Evolutionary conservation across 2,329 filamentous ascomycete genomes (phyloP), one percentile per base, ranked within the genome.

Genomic region (Trichoderma guizhouense): DNA sequence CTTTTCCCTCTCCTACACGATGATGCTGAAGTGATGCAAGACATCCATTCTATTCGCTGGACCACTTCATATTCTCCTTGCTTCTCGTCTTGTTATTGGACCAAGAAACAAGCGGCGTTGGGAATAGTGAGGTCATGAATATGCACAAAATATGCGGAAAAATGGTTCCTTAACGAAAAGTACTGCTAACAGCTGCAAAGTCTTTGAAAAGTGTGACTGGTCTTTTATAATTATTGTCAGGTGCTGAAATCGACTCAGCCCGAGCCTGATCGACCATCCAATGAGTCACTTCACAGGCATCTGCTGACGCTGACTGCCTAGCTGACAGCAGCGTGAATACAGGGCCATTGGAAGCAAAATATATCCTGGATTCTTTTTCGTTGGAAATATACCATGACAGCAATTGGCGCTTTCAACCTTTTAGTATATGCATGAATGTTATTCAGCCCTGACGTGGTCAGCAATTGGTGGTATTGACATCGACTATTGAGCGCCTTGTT

Each of bases 231-330:
- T 47, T 28, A 61, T 24, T 34, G 28, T 51, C 28, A 62, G 39
- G 39, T 21, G 28, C 57, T 8, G 28, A 21, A 62, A 69, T 28
- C 24, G 8, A 30, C 21, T 36, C 61, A 64, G 24, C 9, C 24
- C 18, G 39, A 21, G 61, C 21, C 15, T 28, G 64, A 57, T 67
- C 32, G 18, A n/a, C 32, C 21, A 24, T 24, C 15, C 28, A 30
- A 53, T 60, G 67, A 61, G 67, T 69, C 57, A 69, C 55, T 53
- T 9, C 15, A 36, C 6, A 24, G 26, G 55, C 28, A 62, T 39
- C 39, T 53, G 57, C 57, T 69, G 67, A 69, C 43, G 36, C 57
- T 53, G 47, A 65, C 61, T 21, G 68, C 18, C 68, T 60, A 26
- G 12, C 61, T 58, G 57, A 53, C 30, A 69, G 39, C 26, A 53